Evolutionary conservation across 495 filamentous ascomycete species (phyloP).

Genomic region (Pyrenula aspistea): DNA sequence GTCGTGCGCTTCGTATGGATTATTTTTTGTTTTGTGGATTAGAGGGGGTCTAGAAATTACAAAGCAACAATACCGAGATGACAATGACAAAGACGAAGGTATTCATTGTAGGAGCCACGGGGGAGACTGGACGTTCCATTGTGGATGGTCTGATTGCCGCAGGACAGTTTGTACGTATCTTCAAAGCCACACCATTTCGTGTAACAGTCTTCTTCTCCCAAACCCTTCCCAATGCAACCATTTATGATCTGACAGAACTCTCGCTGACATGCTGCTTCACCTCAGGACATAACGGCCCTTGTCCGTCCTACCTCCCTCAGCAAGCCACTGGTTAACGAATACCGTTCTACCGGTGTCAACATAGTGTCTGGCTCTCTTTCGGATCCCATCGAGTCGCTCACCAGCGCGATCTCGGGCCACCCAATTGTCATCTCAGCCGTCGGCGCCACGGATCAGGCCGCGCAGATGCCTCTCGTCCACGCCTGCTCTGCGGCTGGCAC

Average conservation of each 20-base stretch:
- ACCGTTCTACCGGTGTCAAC: constrained; percentile 32
- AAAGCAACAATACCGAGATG: background rate
- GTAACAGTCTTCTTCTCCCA: too few species aligned
- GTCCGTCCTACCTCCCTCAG: constrained; percentile 33
- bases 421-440: constrained; percentile 44
- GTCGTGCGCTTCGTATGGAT: too few species aligned
- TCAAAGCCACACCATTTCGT: too few species aligned
- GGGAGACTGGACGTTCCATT: constrained; percentile 38
- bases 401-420: constrained; percentile 30
- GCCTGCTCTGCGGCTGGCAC: constrained; percentile 5
- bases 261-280: too few species aligned
- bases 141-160: constrained; percentile 20
- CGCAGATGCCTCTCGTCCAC: constrained; percentile 39
- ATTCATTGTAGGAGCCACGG: constrained; percentile 32
- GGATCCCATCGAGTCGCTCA: constrained; percentile 31
- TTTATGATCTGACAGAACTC: too few species aligned
- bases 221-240: too few species aligned
- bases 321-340: constrained; percentile 29
- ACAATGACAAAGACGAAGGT: constrained; percentile 15
- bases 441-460: constrained; percentile 29
- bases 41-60: too few species aligned
- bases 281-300: constrained; percentile 36
- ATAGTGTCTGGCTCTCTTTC: constrained; percentile 35
- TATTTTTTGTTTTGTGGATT: too few species aligned
- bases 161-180: constrained; percentile 6